Conservation (phyloP, 352 stramenopile genomes). For the Phytophthora fragariae region DNA sequence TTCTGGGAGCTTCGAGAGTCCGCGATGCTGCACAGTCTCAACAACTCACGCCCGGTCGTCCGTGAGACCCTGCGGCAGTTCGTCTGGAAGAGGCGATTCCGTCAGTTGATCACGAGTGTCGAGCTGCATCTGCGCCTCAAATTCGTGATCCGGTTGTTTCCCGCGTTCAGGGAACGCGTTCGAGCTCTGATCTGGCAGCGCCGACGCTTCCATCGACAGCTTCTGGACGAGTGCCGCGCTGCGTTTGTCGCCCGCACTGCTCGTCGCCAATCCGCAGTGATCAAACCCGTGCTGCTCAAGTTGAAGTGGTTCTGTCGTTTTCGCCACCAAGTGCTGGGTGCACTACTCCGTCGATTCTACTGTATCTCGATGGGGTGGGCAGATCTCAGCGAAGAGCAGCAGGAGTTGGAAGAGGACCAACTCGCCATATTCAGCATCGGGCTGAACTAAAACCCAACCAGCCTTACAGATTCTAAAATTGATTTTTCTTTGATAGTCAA, state of each 20-base stretch:
- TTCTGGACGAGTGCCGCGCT: conserved; percentile 25
- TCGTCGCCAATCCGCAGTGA: background rate
- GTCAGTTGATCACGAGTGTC: background rate
- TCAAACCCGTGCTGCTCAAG: conserved; percentile 23
- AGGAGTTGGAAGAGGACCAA: conserved; percentile 22
- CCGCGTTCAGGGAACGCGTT: conserved; percentile 20
- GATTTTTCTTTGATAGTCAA: too few species aligned
- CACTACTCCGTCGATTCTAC: conserved; percentile 25
- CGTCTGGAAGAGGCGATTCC: conserved; percentile 32
- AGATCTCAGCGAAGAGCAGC: conserved; percentile 23
- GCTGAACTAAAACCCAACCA: conserved; percentile 5
- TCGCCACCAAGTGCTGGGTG: conserved; percentile 5
- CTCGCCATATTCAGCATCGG: conserved; percentile 21
- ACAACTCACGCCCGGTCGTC: conserved; percentile 2
- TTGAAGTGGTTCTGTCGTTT: conserved; percentile 30
- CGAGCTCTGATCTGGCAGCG: conserved; percentile 26
- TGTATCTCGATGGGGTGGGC: conserved; percentile 15
- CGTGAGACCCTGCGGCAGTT: conserved; percentile 18
- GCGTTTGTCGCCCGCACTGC: conserved; percentile 10
- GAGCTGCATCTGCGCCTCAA: conserved; percentile 19
- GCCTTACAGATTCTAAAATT: too few species aligned
- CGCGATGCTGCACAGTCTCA: conserved; percentile 4
- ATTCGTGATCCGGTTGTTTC: conserved; percentile 14
- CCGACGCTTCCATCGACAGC: conserved; percentile 24
- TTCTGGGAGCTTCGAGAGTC: background rate